Percentiles rank a stretch among this genome's conserved stretches.
Evolutionary conservation across 192 early-diverging fungal genomes (phyloP).

Genomic region (Spizellomyces sp.): DNA sequence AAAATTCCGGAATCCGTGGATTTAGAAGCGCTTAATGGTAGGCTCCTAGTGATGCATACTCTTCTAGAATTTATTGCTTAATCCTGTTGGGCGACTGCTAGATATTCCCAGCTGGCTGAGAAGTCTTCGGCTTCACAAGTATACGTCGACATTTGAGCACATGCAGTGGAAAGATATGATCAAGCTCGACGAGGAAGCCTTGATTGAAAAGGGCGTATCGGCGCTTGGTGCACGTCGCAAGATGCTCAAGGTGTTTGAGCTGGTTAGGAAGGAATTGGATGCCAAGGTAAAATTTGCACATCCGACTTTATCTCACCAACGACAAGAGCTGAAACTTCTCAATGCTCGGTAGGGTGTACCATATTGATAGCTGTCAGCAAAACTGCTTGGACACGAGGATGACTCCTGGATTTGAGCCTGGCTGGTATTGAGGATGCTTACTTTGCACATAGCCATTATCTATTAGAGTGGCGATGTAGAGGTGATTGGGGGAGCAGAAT

Average conservation of each 20-base stretch:
- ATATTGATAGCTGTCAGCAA: too few species aligned
- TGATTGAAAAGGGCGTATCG: conserved; percentile 82
- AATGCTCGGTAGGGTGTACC: too few species aligned
- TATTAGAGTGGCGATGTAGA: too few species aligned
- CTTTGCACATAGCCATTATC: too few species aligned
- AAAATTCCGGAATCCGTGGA: conserved; percentile 75
- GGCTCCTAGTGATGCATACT: neutral
- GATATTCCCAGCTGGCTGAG: conserved; percentile 95
- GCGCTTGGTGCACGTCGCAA: conserved; percentile 95
- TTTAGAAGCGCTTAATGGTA: conserved; percentile 73
- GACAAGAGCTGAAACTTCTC: too few species aligned
- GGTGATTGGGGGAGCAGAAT: too few species aligned
- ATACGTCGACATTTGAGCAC: conserved; percentile 83
- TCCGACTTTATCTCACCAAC: too few species aligned
- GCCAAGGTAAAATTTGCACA: conserved; percentile 24
- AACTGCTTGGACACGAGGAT: too few species aligned
- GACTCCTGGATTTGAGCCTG: too few species aligned
- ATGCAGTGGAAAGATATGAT: conserved; percentile 91
- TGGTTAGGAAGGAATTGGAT: conserved; percentile 54
- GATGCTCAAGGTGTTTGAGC: conserved; percentile 96
- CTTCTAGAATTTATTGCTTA: neutral
- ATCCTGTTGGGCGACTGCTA: conserved; percentile 19
- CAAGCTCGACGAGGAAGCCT: conserved; percentile 76
- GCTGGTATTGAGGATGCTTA: too few species aligned
- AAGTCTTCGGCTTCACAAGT: conserved; percentile 93